These are phyloP conservation scores for Sugiyamaella castrensis DNA, from an alignment of 1,139 yeast species.

Conservation along the genomic window DNA sequence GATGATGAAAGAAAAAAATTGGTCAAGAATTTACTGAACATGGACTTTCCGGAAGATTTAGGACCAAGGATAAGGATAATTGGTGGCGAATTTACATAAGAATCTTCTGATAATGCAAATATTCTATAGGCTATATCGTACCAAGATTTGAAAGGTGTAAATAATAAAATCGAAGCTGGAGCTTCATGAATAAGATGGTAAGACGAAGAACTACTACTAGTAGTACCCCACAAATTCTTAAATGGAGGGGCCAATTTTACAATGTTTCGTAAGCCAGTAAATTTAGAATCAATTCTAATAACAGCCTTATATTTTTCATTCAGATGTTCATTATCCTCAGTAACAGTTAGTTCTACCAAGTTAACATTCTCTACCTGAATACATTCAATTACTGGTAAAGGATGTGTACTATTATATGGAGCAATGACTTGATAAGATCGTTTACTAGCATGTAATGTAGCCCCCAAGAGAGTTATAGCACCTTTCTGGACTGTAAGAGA, in stretches of 20 bases:
- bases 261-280: conserved; percentile 48
- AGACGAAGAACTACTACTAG: not conserved
- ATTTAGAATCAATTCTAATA: conserved; percentile 37
- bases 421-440: conserved; percentile 38
- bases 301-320: conserved; percentile 44
- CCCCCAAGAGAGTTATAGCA: conserved; percentile 52
- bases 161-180: conserved; percentile 18
- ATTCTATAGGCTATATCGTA: conserved; percentile 17
- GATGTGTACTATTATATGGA: conserved; percentile 44
- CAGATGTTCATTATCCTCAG: conserved; percentile 11
- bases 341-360: conserved; percentile 26
- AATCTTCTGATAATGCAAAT: conserved; percentile 7
- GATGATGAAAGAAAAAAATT: conserved; percentile 41
- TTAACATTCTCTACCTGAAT: conserved; percentile 43
- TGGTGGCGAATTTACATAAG: conserved; percentile 10
- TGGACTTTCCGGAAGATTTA: conserved; percentile 84
- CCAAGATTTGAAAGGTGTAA: conserved; percentile 30
- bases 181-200: conserved; percentile 14
- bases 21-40: conserved; percentile 55
- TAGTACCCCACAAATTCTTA: conserved; percentile 36
- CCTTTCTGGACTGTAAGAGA: conserved; percentile 56
- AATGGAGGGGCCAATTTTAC: conserved; percentile 50
- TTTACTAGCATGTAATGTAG: conserved; percentile 38
- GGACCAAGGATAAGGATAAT: conserved; percentile 54
- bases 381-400: conserved; percentile 56